Conservation (phyloP, 495 filamentous ascomycete species). For the Podospora pseudoanserina region DNA sequence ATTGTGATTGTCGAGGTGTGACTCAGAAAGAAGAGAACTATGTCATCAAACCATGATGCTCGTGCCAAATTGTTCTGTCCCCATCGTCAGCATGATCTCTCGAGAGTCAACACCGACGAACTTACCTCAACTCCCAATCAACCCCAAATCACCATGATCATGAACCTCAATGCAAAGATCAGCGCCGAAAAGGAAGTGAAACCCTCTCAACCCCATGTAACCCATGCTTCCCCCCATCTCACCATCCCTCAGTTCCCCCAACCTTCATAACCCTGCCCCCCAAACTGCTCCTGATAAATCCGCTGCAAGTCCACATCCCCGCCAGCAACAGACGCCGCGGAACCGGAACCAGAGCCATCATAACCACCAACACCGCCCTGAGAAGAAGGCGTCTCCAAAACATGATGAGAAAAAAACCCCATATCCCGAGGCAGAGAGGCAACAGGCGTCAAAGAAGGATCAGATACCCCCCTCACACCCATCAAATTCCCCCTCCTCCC, state of each 20-base stretch:
- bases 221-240: neutral
- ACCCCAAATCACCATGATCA: neutral
- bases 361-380: neutral
- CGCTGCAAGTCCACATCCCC: neutral
- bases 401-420: too few species aligned
- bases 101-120: neutral
- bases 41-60: neutral
- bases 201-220: neutral
- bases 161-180: neutral
- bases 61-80: neutral
- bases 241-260: neutral
- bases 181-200: neutral
- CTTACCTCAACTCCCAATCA: neutral
- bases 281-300: neutral
- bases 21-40: neutral
- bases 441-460: neutral
- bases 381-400: neutral
- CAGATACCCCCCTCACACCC: neutral
- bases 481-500: neutral
- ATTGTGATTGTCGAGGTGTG: neutral
- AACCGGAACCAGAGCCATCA: neutral
- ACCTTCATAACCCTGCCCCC: neutral
- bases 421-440: too few species aligned
- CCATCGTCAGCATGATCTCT: neutral
- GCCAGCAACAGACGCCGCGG: neutral